Base-by-base conservation (phyloP, 129 eudicot species). In the Solidago caesia region DNA sequence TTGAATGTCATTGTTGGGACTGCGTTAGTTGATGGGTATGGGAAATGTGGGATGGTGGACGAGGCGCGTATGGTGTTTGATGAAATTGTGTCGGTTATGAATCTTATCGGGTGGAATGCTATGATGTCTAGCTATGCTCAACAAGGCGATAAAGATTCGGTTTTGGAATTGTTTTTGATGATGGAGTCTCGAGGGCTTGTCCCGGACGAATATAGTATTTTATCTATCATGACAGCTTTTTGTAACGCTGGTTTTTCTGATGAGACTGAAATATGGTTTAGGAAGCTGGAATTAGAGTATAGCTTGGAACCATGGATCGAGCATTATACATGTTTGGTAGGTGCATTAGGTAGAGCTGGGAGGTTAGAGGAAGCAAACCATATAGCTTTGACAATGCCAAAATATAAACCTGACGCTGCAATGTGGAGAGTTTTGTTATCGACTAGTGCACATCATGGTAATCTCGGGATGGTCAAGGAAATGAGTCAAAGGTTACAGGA, bases 261-360 rank as follows among this genome's bases (percentile, higher is more conserved):
- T 49, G 95, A 86, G 74, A 84, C 86, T 5, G 85, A 89, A 59
- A n/a, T 11, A 16, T 92, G 98, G 96, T 72, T 89, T 21, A 78
- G 9, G 46, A 84, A 61, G 75, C 89, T 92, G 96, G 81, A 63
- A 62, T 13, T 21, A 12, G 78, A 79, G 11, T 92, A 86, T 74
- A 71, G 71, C 8, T 68, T 86, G 45, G 88, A 86, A 73, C 92
- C 98, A 5, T 78, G 84, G 74, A 68, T 89, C 8, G 98, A 92
- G 85, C 98, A 92, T 81, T 92, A 92, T 76, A 89, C 98, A 5
- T 89, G 98, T 78, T 88, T 92, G 62, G 85, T 88, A 21, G 85
- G 90, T 74, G 92, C 86, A 51, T 46, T 89, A 71, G 96, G 90
- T 52, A 77, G 85, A 81, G 85, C 77, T 13, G 96, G 96, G n/a